phyloP scores from a whole-genome alignment of 1,139 yeast genomes.

The Lodderomyces margitis region DNA sequence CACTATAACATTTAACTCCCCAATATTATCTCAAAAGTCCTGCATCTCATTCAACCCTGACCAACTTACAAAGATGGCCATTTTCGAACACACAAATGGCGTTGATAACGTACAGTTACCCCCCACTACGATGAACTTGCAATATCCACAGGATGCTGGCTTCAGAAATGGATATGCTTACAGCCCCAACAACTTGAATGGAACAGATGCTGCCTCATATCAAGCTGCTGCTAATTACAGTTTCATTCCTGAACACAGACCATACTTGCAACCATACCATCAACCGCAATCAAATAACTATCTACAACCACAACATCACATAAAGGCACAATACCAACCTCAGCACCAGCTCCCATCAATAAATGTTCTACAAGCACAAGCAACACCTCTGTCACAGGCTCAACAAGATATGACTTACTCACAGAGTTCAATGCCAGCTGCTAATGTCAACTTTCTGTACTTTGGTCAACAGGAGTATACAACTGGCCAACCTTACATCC shows the following conservation, averaged over 20 bases:
- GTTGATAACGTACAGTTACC: not conserved
- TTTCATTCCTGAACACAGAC: not conserved
- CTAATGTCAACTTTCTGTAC: not conserved
- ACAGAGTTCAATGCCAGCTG: not conserved
- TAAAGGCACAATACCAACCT: not conserved
- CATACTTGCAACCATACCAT: not conserved
- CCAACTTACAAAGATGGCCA: not conserved
- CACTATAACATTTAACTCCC: no score
- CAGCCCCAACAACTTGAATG: not conserved
- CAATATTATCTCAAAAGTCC: no score
- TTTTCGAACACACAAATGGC: not conserved
- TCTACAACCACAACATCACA: not conserved
- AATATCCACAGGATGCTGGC: not conserved
- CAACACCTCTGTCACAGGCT: not conserved
- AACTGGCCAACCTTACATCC: not conserved
- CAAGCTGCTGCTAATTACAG: not conserved
- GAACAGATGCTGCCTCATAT: not conserved
- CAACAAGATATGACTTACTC: constrained; percentile 1
- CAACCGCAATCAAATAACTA: not conserved
- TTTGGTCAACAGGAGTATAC: not conserved
- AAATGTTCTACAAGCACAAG: not conserved
- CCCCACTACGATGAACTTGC: not conserved
- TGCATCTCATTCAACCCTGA: no score
- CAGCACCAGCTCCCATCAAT: not conserved
- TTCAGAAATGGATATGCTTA: not conserved